Conservation (phyloP, 2,329 filamentous ascomycete species). For the Diaporthe eres region DNA sequence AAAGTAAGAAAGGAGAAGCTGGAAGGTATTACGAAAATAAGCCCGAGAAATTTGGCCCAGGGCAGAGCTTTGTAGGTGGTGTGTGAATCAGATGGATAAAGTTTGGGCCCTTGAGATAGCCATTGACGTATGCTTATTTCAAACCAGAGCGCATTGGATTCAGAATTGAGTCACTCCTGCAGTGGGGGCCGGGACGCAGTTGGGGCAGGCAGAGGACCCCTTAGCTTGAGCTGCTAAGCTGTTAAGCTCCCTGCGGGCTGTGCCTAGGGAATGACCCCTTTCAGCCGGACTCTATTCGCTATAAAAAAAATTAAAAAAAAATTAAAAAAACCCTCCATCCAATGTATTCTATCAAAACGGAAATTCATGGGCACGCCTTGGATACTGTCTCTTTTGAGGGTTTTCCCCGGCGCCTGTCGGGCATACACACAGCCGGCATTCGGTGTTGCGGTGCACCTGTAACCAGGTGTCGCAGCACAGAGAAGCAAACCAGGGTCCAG, state of each 20-base stretch:
- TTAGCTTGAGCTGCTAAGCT: background rate
- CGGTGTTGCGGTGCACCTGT: background rate
- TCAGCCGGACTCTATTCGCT: background rate
- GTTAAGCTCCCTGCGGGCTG: background rate
- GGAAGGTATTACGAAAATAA: background rate
- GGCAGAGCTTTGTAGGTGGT: slow-evolving; percentile 21
- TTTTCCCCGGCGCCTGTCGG: background rate
- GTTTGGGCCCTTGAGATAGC: slow-evolving; percentile 20
- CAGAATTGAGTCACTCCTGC: slow-evolving; percentile 18
- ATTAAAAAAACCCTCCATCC: too few relatives aligned
- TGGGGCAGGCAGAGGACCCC: background rate
- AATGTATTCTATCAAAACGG: background rate
- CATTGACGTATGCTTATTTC: slow-evolving; percentile 40
- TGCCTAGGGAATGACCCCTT: background rate
- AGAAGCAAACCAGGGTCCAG: background rate
- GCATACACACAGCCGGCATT: background rate
- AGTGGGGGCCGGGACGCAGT: background rate
- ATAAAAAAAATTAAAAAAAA: background rate
- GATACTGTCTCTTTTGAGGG: background rate
- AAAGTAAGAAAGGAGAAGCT: background rate
- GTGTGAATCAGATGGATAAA: slow-evolving; percentile 33
- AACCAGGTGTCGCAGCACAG: background rate
- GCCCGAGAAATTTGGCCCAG: slow-evolving; percentile 1
- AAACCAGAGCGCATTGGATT: slow-evolving; percentile 28
- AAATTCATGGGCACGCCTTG: background rate